Conservation (phyloP, 352 stramenopile species). For the Phytophthora quininea region DNA sequence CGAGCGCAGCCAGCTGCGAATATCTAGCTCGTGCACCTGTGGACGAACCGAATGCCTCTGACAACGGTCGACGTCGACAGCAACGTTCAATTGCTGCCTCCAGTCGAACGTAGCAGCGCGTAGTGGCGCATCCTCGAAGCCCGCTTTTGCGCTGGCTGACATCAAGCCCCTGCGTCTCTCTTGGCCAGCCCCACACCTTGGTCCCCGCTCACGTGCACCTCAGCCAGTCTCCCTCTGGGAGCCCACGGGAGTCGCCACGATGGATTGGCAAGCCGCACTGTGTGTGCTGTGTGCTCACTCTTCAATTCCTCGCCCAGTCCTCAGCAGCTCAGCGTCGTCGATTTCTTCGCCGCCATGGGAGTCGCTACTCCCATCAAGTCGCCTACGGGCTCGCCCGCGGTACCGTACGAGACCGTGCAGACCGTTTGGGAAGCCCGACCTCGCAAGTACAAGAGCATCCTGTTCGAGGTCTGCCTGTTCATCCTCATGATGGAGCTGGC, state of each 20-base stretch:
- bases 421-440: constrained; percentile 43
- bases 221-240: neutral
- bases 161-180: too few relatives aligned
- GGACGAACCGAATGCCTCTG: neutral
- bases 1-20: neutral
- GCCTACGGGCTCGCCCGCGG: constrained; percentile 4
- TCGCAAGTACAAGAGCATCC: constrained; percentile 54
- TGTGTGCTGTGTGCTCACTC: neutral
- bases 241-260: neutral
- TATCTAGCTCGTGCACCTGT: neutral
- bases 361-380: constrained; percentile 19
- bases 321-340: neutral
- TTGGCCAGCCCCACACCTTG: neutral
- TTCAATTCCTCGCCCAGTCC: constrained; percentile 1
- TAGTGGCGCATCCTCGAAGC: too few relatives aligned
- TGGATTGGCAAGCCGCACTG: neutral
- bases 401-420: constrained; percentile 1
- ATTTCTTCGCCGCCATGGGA: neutral
- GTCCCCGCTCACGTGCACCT: neutral
- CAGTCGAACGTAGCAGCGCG: too few relatives aligned
- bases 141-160: too few relatives aligned
- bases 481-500: constrained; percentile 66
- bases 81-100: too few relatives aligned
- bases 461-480: constrained; percentile 58
- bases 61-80: neutral